Percentiles rank a stretch among this genome's conserved stretches.
Conservation (phyloP, 306 rosid species). For the Pueraria montana region DNA sequence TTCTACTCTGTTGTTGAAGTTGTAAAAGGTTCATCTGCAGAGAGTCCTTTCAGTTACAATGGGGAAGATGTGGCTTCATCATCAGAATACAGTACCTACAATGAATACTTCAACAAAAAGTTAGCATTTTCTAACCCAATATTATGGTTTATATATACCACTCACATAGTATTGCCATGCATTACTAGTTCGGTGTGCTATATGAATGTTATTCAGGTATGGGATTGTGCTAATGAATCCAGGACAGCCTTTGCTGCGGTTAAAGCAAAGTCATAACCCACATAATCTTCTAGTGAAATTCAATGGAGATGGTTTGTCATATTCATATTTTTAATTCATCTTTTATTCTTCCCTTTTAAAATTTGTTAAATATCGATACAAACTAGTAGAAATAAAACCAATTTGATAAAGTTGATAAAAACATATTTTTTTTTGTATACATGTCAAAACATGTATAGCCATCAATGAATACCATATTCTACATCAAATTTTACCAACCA, state of each 20-base stretch:
- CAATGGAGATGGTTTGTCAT: slow-evolving; percentile 55
- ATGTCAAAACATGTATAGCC: background rate
- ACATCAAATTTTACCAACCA: background rate
- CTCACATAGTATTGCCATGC: background rate
- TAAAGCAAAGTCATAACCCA: slow-evolving; percentile 84
- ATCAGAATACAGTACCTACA: slow-evolving; percentile 52
- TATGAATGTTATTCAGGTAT: slow-evolving; percentile 56
- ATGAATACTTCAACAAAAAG: slow-evolving; percentile 68
- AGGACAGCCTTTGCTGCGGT: slow-evolving; percentile 70
- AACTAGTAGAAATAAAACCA: slow-evolving; percentile 20
- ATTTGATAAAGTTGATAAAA: background rate
- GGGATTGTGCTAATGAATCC: slow-evolving; percentile 65
- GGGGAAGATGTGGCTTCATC: slow-evolving; percentile 44
- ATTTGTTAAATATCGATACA: background rate
- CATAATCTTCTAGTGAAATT: slow-evolving; percentile 81
- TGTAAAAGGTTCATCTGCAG: slow-evolving; percentile 59
- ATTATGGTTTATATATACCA: background rate
- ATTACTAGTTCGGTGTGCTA: slow-evolving; percentile 16
- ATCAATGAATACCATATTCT: background rate
- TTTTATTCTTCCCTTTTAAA: background rate
- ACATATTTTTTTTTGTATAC: background rate
- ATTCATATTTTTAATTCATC: background rate
- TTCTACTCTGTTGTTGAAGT: slow-evolving; percentile 66
- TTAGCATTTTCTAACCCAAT: slow-evolving; percentile 49
- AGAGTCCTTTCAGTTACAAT: slow-evolving; percentile 60